phyloP scores from a whole-genome alignment of 2,329 filamentous ascomycete genomes.

The Aspergillus sp. region DNA sequence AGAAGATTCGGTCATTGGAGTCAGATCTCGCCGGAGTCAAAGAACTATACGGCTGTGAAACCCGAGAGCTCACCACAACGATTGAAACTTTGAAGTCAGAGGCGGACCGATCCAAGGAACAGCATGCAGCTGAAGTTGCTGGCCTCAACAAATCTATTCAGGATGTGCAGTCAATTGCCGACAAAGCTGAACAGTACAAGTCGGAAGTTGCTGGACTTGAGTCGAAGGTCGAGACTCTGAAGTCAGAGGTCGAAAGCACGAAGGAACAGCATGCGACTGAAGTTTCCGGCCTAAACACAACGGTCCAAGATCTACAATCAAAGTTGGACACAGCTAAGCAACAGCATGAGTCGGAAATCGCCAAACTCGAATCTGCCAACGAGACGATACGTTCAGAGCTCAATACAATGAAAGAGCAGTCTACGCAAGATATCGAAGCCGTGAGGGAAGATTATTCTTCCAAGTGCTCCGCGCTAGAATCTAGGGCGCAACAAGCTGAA shows the following conservation, averaged over 20 bases:
- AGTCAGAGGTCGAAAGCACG: slow-evolving; percentile 39
- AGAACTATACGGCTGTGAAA: slow-evolving; percentile 53
- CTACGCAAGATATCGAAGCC: slow-evolving; percentile 58
- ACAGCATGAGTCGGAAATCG: slow-evolving; percentile 60
- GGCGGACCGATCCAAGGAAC: slow-evolving; percentile 56
- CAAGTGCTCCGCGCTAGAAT: slow-evolving; percentile 48
- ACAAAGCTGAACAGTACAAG: slow-evolving; percentile 49
- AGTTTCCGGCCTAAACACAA: slow-evolving; percentile 58
- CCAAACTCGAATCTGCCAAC: slow-evolving; percentile 59
- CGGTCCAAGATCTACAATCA: slow-evolving; percentile 57
- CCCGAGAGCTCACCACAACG: slow-evolving; percentile 57
- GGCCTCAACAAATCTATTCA: slow-evolving; percentile 61
- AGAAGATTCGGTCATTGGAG: slow-evolving; percentile 62
- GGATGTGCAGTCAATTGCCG: slow-evolving; percentile 51
- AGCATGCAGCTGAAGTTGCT: slow-evolving; percentile 59
- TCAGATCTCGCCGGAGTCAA: slow-evolving; percentile 50
- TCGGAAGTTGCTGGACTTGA: slow-evolving; percentile 60
- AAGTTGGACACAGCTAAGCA: slow-evolving; percentile 54
- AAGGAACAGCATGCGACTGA: slow-evolving; percentile 54
- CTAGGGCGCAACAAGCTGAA: slow-evolving; percentile 47
- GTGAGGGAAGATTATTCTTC: slow-evolving; percentile 53
- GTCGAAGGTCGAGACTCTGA: slow-evolving; percentile 57
- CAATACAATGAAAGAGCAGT: slow-evolving; percentile 49
- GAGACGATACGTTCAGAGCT: slow-evolving; percentile 55
- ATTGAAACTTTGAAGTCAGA: slow-evolving; percentile 57